Base-by-base conservation (phyloP, 176 grass and related monocot species). In the Rhipidocladum racemiflorum region DNA sequence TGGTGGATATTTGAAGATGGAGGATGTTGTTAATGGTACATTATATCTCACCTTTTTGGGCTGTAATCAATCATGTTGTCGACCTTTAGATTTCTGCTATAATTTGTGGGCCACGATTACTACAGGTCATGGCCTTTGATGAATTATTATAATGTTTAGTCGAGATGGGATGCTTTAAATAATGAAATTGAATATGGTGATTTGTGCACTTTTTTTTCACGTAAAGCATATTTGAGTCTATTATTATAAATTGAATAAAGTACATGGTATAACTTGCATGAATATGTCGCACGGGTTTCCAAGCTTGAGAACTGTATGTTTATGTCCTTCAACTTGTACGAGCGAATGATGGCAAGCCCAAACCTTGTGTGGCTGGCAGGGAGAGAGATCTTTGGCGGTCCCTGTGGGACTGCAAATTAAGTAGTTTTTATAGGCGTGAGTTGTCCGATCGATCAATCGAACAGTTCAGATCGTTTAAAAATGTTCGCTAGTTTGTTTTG, bases 1-100 rank as follows among this genome's bases (percentile, higher is more conserved):
- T 74, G 96, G 96, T 87, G 96, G 96, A 70, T 99, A 83, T 82
- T 6, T 99, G 67, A 35, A 92, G 78, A 93, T 99, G 92, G 90
- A 91, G 25, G 89, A 86, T 64, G 21, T 99, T 87, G 48, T 95
- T 64, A 86, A 95, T 76, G 96, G 96, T 99, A 90, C 32, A 57
- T 44, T 15, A 75, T 77, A 72, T 60, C 62, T 72, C 21, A 38
- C 28, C 56, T 38, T 83, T 18, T 72, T 78, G 13, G 66, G 6
- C 12, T 49, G 63, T 56, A 63, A n/a, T 23, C 44, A 72, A 46
- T 16, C 76, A 24, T 70, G 59, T 28, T 2, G 48, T 20, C 0
- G 3, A 62, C 34, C 35, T 69, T 10, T n/a, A 70, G 6, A 25
- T 55, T 76, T 50, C 63, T 75, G 18, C 44, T 5, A 42, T 55